phyloP scores from a whole-genome alignment of 495 filamentous ascomycete species.

The Trichodelitschia bisporula region DNA sequence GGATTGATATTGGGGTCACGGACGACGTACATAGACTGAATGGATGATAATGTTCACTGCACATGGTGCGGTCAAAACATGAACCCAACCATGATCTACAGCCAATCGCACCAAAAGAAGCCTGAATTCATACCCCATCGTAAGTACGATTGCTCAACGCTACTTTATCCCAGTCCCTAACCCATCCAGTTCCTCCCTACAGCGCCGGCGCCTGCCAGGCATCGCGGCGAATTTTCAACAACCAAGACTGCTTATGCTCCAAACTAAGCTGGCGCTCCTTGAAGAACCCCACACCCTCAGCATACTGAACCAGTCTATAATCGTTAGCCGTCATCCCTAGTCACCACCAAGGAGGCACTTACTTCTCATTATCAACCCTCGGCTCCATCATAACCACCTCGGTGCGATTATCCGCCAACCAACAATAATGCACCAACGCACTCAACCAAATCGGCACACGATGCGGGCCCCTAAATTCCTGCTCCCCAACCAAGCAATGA shows the following conservation, averaged over 20 bases:
- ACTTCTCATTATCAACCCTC: conserved; percentile 79
- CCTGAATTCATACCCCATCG: no score
- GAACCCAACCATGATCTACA: no score
- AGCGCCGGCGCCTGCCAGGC: conserved; percentile 59
- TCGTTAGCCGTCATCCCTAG: conserved; percentile 1
- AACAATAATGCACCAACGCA: conserved; percentile 65
- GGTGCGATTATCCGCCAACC: conserved; percentile 57
- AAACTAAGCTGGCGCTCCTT: conserved; percentile 77
- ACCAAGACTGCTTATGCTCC: conserved; percentile 76
- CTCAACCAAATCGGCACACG: conserved; percentile 60
- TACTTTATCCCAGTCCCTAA: no score
- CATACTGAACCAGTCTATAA: conserved; percentile 50
- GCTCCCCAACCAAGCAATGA: conserved; percentile 75
- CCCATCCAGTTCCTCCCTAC: no score
- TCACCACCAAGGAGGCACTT: conserved; percentile 14
- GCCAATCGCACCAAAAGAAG: no score
- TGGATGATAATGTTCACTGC: no score
- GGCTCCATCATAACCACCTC: conserved; percentile 68
- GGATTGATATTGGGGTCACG: no score
- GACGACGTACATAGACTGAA: no score
- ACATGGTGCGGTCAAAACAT: no score
- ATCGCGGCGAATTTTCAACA: conserved; percentile 63
- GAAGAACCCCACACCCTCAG: conserved; percentile 52
- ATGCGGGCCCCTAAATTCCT: conserved; percentile 62
- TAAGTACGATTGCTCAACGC: no score